Conservation (phyloP, 345 rosid genomes). For the Melaleuca alternifolia region DNA sequence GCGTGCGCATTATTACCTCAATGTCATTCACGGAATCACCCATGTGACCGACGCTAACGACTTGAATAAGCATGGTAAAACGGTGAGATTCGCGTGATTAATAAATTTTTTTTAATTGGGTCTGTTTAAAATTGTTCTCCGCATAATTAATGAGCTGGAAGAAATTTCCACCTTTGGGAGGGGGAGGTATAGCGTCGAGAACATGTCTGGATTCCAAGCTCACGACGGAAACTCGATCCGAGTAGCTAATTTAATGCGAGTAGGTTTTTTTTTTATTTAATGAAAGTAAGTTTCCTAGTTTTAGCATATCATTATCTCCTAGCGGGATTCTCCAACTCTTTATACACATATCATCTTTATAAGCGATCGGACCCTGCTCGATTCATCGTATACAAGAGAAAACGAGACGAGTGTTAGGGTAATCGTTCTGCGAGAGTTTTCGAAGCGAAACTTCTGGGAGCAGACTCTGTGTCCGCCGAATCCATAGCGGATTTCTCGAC, state of each 20-base stretch:
- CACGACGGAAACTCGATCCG: not conserved
- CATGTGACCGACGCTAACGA: not conserved
- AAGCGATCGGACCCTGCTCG: not conserved
- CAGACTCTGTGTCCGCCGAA: too few species aligned
- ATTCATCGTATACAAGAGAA: not conserved
- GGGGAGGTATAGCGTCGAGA: not conserved
- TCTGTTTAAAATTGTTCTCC: not conserved
- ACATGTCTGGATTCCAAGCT: not conserved
- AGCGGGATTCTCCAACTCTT: not conserved
- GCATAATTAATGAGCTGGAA: not conserved
- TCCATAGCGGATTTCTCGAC: not conserved
- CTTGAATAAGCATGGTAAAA: not conserved
- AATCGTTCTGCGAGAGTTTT: not conserved
- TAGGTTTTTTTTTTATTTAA: too few species aligned
- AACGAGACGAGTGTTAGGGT: accelerated
- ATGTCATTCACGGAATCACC: not conserved
- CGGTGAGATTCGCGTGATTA: not conserved
- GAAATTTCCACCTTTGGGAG: too few species aligned
- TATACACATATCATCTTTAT: not conserved
- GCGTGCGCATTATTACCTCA: not conserved
- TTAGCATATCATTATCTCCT: too few species aligned
- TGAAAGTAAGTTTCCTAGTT: not conserved
- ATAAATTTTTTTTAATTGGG: not conserved
- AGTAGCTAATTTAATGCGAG: not conserved
- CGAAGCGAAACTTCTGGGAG: too few species aligned